Conservation (phyloP, 2,329 filamentous ascomycete genomes). For the Beauveria asiatica region DNA sequence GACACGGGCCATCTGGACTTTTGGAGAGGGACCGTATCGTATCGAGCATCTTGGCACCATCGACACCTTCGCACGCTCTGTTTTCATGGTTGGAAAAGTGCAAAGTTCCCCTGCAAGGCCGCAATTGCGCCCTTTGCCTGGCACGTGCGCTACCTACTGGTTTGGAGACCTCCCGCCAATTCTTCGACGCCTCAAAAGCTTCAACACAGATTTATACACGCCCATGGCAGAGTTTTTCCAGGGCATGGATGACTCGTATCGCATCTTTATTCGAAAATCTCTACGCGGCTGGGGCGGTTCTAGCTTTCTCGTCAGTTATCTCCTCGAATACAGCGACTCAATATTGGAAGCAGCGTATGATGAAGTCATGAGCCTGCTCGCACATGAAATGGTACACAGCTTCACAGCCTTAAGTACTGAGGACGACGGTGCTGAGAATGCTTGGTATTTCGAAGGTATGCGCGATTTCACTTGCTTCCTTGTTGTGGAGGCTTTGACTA, state of each 20-base stretch:
- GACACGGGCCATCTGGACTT: constrained; percentile 14
- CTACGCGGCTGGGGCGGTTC: constrained; percentile 9
- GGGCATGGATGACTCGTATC: constrained; percentile 8
- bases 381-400: constrained; percentile 15
- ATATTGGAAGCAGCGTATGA: constrained; percentile 7
- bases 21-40: constrained; percentile 13
- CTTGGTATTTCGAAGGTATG: constrained; percentile 14
- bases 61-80: constrained; percentile 9
- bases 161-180: constrained; percentile 12
- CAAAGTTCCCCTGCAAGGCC: constrained; percentile 8
- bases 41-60: constrained; percentile 7
- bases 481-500: neutral
- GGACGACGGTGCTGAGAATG: constrained; percentile 12
- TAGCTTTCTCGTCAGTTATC: constrained; percentile 11
- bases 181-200: constrained; percentile 9
- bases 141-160: constrained; percentile 12
- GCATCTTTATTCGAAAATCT: constrained; percentile 13
- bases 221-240: constrained; percentile 11
- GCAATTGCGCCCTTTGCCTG: neutral
- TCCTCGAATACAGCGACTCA: constrained; percentile 12
- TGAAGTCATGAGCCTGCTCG: constrained; percentile 6
- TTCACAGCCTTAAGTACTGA: constrained; percentile 9
- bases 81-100: constrained; percentile 15
- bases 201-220: constrained; percentile 13
- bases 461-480: neutral